Percentiles rank a stretch among this genome's conserved stretches.
Conservation (phyloP, 345 rosid genomes). For the Hibiscus syriacus region DNA sequence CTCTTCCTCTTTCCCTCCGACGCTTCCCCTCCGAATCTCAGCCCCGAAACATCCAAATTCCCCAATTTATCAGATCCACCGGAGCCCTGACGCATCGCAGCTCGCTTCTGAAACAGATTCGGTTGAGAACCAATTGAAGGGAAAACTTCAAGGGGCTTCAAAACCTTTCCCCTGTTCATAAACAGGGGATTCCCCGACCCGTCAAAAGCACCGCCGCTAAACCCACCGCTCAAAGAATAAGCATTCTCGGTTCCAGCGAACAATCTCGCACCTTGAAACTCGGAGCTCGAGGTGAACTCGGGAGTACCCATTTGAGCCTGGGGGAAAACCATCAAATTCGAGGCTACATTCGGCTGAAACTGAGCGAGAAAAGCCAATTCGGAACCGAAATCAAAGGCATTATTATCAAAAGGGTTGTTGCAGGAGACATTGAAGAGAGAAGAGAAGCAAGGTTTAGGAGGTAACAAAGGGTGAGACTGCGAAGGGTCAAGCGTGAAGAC, state of each 20-base stretch:
- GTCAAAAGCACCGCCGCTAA: conserved; percentile 39
- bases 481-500: conserved; percentile 24
- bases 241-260: conserved; percentile 28
- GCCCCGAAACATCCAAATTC: conserved; percentile 42
- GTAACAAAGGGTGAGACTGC: neutral
- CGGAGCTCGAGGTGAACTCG: conserved; percentile 38
- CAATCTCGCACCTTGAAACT: conserved; percentile 30
- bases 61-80: conserved; percentile 32
- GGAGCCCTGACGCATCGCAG: conserved; percentile 49
- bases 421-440: neutral
- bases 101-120: conserved; percentile 78
- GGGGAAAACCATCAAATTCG: conserved; percentile 38
- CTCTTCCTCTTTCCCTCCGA: conserved; percentile 17
- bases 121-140: conserved; percentile 54
- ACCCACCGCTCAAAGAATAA: too few relatives aligned
- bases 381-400: conserved; percentile 33
- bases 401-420: neutral
- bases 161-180: conserved; percentile 32
- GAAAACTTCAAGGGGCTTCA: conserved; percentile 54
- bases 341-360: conserved; percentile 28
- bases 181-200: conserved; percentile 30
- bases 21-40: conserved; percentile 20
- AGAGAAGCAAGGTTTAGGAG: neutral
- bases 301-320: conserved; percentile 28
- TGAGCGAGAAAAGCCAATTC: conserved; percentile 38